A percentile compares a stretch with the other conserved stretches of the same genome.
Conservation (phyloP, 2,329 filamentous ascomycete genomes). For the Penicillium corylophilum region DNA sequence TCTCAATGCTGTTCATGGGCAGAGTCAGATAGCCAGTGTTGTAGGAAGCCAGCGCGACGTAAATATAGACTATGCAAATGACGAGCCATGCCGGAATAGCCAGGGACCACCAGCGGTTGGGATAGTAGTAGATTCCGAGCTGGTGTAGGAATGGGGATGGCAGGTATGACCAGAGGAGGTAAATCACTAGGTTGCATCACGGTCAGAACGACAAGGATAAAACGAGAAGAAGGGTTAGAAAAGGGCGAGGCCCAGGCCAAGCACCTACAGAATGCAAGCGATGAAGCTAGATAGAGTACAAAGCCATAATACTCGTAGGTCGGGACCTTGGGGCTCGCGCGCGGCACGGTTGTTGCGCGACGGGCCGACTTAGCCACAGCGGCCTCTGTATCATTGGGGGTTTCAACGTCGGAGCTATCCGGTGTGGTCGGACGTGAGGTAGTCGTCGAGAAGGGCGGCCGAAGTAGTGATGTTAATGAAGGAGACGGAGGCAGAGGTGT, state of each 20-base stretch:
- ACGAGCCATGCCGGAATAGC: conserved; percentile 89
- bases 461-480: conserved; percentile 84
- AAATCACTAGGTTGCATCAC: conserved; percentile 48
- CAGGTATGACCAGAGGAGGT: conserved; percentile 81
- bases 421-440: conserved; percentile 91
- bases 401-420: conserved; percentile 84
- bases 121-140: conserved; percentile 94
- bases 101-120: conserved; percentile 95
- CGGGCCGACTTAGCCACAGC: conserved; percentile 61
- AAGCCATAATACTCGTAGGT: conserved; percentile 99
- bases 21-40: conserved; percentile 88
- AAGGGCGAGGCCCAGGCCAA: background rate
- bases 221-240: background rate
- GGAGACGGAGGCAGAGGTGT: conserved; percentile 91
- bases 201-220: background rate
- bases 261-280: conserved; percentile 70
- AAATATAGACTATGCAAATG: conserved; percentile 86
- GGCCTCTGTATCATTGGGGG: conserved; percentile 58
- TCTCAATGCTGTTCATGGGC: conserved; percentile 76
- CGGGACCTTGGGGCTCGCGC: conserved; percentile 88
- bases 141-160: conserved; percentile 89
- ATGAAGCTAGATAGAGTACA: conserved; percentile 88
- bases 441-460: conserved; percentile 62
- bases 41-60: conserved; percentile 85
- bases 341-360: conserved; percentile 66